Conservation (phyloP, 2,329 filamentous ascomycete species). For the Falciphora oryzae region DNA sequence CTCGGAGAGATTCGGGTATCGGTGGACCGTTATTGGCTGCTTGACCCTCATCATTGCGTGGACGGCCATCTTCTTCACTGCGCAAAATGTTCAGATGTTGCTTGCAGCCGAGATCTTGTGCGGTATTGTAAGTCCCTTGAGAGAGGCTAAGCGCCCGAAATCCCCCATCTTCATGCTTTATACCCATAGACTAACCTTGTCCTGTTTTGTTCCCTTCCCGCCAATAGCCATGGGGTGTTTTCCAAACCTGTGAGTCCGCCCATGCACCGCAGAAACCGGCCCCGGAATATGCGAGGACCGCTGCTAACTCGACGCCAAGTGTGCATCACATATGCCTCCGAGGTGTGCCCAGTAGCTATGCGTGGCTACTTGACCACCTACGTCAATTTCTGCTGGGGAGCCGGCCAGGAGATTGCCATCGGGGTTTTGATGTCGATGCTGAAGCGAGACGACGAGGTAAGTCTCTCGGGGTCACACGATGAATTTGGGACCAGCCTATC, state of each 20-base stretch:
- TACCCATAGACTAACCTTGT: background rate
- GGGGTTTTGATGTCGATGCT: constrained; percentile 68
- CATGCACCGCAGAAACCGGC: background rate
- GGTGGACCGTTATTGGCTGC: constrained; percentile 56
- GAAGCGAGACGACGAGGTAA: constrained; percentile 57
- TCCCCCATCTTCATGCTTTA: background rate
- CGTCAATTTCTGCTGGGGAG: constrained; percentile 71
- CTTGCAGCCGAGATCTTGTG: constrained; percentile 58
- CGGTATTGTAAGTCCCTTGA: constrained; percentile 35
- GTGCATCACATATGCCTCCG: constrained; percentile 58
- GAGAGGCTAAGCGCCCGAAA: background rate
- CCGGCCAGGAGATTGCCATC: constrained; percentile 69
- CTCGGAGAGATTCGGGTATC: constrained; percentile 62
- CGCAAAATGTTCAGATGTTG: constrained; percentile 51
- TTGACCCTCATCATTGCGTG: constrained; percentile 49
- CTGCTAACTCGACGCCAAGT: background rate
- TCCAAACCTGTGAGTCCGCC: constrained; percentile 26
- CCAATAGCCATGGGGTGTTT: constrained; percentile 34
- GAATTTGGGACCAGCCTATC: constrained; percentile 13
- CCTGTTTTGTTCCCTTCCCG: background rate
- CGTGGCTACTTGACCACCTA: constrained; percentile 69
- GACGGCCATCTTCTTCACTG: constrained; percentile 60
- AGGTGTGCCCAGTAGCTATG: constrained; percentile 67
- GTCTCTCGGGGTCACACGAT: constrained; percentile 40
- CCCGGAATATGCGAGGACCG: too few relatives aligned